Evolutionary conservation across 345 rosid genomes (phyloP), one percentile per base, ranked within the genome.

Genomic region (Linum tenue): DNA sequence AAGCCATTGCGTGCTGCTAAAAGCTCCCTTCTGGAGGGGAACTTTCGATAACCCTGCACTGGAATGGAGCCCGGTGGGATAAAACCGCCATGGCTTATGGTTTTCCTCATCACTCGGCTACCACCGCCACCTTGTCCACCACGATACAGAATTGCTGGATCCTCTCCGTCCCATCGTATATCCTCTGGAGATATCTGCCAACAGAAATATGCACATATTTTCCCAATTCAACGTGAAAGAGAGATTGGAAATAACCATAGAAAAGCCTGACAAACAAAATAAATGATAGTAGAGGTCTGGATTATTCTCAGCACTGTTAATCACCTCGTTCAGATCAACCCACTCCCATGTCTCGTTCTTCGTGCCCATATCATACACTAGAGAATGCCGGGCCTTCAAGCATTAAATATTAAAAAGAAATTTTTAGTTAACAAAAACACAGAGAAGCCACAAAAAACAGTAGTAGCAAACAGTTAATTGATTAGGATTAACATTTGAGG

Each of bases 261-360:
- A 37, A 42, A 3, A 11, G 35, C 41, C 39, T 41, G 64, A 61
- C 64, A 37, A 44, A 17, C 14, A 16, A 64, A 35, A 44, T 10
- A 42, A 64, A 50, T 17, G 11, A 7, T n/a, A 17, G 38, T 35
- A 4, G 31, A 22, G 31, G 31, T 22, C 31, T 22, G 31, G 31
- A 22, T 7, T 4, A 10, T 15, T 37, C 37, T 42, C n/a, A 57
- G 65, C 65, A 77, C 44, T 1, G 57, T 15, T 38, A 50, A 55
- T 65, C 83, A 90, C 99, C 83, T 88, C 99, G 74, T 88, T 88
- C 42, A 94, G 89, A 75, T 94, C 82, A 67, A 91, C 96, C 99
- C 96, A 91, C 71, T 94, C 99, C 96, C 92, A 88, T 7, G 99
- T 85, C 74, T 86, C 95, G 64, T 78, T 83, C 62, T 68, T 73